Conservation (phyloP, 75 land plant species). For the Pinus tabuliformis region DNA sequence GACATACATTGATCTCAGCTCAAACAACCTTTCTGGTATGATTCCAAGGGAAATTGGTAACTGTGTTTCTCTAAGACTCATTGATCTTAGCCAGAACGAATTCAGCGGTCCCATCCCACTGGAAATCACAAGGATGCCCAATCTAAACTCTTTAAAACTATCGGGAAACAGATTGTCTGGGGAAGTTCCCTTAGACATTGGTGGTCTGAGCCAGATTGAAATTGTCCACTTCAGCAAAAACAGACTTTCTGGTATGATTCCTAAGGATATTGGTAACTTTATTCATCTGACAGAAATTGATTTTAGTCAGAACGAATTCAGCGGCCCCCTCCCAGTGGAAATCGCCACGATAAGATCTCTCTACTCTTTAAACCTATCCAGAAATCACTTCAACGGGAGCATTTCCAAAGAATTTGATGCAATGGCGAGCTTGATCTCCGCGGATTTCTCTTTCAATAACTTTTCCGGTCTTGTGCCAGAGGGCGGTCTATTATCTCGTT, state of each 20-base stretch:
- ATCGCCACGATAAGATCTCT: constrained; percentile 17
- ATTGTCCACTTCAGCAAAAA: too few species aligned
- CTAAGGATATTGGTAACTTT: constrained; percentile 12
- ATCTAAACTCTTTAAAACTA: too few species aligned
- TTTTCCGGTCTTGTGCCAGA: constrained; percentile 31
- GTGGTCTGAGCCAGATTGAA: too few species aligned
- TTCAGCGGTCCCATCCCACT: too few species aligned
- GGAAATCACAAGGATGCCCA: too few species aligned
- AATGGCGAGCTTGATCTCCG: constrained; percentile 12
- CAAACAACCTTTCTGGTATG: too few species aligned
- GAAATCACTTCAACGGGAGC: constrained; percentile 18
- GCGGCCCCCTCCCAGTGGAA: constrained; percentile 23
- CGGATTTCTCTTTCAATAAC: constrained; percentile 51
- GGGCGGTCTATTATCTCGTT: background rate
- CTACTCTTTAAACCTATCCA: constrained; percentile 20
- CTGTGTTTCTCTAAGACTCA: too few species aligned
- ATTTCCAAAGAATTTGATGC: constrained; percentile 18
- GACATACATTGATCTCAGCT: too few species aligned
- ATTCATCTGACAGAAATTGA: constrained; percentile 23
- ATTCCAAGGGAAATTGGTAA: too few species aligned
- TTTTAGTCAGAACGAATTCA: constrained; percentile 23
- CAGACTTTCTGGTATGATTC: constrained; percentile 51
- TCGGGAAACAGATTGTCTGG: too few species aligned
- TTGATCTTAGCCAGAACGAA: too few species aligned
- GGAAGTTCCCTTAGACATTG: constrained; percentile 7